Conservation (phyloP, 306 rosid genomes). For the Quercus parvula region DNA sequence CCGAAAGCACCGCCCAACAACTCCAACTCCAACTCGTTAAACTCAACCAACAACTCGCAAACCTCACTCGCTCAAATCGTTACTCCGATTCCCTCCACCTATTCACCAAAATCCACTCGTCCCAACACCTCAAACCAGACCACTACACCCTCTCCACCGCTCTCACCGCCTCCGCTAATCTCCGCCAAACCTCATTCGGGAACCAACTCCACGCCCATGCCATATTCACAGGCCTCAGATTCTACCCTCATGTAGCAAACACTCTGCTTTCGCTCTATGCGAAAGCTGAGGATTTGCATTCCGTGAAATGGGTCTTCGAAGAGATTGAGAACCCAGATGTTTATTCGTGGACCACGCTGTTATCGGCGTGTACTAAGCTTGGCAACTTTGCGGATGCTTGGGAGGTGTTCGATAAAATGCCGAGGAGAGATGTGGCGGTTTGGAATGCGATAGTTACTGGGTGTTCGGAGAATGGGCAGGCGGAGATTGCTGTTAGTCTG, state of each 20-base stretch:
- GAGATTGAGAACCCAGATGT: constrained; percentile 50
- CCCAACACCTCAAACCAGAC: constrained; percentile 42
- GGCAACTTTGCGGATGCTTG: constrained; percentile 39
- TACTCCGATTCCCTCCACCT: constrained; percentile 42
- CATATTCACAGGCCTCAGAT: constrained; percentile 38
- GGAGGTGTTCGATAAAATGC: constrained; percentile 51
- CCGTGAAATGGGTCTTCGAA: constrained; percentile 29
- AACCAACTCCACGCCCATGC: constrained; percentile 57
- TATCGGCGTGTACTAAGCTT: constrained; percentile 50
- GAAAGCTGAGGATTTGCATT: constrained; percentile 39
- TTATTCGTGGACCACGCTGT: constrained; percentile 71
- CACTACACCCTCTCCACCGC: constrained; percentile 65
- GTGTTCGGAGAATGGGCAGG: constrained; percentile 32
- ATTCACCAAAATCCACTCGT: constrained; percentile 50
- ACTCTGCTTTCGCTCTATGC: constrained; percentile 63
- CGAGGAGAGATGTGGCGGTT: constrained; percentile 39
- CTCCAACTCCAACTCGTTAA: constrained; percentile 19
- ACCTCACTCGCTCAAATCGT: constrained; percentile 40
- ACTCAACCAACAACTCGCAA: constrained; percentile 44
- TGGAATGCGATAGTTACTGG: constrained; percentile 83
- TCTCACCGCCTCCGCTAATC: constrained; percentile 48
- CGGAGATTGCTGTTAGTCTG: constrained; percentile 34
- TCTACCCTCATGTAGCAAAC: constrained; percentile 59
- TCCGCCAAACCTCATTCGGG: constrained; percentile 32
- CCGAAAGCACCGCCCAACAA: constrained; percentile 12